These are phyloP conservation scores for Abelmoschus esculentus DNA, from an alignment of 345 rosid species.

Conservation along the genomic window DNA sequence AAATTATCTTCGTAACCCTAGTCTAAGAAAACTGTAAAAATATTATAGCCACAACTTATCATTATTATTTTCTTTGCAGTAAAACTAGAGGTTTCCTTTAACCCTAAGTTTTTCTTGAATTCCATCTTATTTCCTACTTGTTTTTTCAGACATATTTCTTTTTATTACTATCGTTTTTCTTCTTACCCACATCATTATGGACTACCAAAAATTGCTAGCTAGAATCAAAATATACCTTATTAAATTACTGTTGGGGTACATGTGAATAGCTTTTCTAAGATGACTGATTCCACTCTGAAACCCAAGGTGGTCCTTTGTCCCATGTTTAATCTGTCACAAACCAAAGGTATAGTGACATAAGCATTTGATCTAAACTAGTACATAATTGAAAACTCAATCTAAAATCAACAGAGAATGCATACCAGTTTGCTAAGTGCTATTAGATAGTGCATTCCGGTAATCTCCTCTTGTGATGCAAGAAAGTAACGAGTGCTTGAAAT, in stretches of 20 bases:
- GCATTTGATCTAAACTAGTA: constrained; percentile 6
- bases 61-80: no score
- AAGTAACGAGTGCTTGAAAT: constrained; percentile 48
- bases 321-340: constrained; percentile 61
- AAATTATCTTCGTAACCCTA: no score
- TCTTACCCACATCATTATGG: neutral
- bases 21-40: no score
- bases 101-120: no score
- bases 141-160: no score
- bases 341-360: constrained; percentile 9
- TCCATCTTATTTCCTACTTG: no score
- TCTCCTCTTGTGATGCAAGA: constrained; percentile 48
- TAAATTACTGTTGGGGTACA: constrained; percentile 65
- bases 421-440: constrained; percentile 76
- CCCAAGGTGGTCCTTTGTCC: constrained; percentile 51
- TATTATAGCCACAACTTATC: no score
- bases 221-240: constrained; percentile 45
- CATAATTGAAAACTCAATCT: neutral
- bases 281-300: constrained; percentile 60
- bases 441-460: constrained; percentile 61
- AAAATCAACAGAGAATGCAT: constrained; percentile 22
- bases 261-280: constrained; percentile 73
- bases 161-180: no score
- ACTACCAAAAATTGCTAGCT: neutral
- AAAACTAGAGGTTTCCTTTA: no score